phyloP scores from a whole-genome alignment of 495 filamentous ascomycete genomes.

The Letharia lupina region DNA sequence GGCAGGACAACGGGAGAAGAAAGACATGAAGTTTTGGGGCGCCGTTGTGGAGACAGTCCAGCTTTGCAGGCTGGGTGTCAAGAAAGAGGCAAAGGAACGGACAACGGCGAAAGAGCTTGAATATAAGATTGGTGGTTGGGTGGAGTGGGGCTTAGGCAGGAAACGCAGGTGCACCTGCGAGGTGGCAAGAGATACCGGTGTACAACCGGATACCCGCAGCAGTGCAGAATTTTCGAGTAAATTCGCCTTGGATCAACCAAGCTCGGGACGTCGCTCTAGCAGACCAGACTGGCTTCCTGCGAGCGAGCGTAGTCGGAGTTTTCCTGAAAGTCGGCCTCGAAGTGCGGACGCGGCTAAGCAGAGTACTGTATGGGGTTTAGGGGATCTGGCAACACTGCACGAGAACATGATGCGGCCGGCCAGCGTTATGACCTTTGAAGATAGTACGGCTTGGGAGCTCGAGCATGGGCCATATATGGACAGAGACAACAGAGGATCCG shows the following conservation, averaged over 20 bases:
- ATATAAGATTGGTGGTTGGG: slow-evolving; percentile 20
- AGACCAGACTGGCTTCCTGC: not conserved
- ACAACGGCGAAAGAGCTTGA: slow-evolving; percentile 20
- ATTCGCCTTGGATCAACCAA: not conserved
- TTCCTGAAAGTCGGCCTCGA: not conserved
- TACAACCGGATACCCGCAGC: not conserved
- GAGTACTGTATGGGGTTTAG: slow-evolving; percentile 1
- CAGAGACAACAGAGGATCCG: not conserved
- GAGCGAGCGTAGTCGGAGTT: not conserved
- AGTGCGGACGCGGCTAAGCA: not conserved
- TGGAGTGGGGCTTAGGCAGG: slow-evolving; percentile 20
- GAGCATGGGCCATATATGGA: not conserved
- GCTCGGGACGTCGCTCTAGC: not conserved
- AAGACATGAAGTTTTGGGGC: slow-evolving; percentile 37
- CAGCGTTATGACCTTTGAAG: not conserved
- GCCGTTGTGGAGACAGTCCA: slow-evolving; percentile 21
- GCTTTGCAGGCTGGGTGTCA: slow-evolving; percentile 18
- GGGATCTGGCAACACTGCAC: slow-evolving; percentile 1
- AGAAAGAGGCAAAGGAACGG: slow-evolving; percentile 23
- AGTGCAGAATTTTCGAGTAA: not conserved
- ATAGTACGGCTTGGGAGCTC: not conserved
- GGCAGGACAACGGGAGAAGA: slow-evolving; percentile 50
- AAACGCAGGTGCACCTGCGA: slow-evolving; percentile 16
- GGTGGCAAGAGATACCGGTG: slow-evolving; percentile 2
- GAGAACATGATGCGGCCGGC: slow-evolving; percentile 7